Conservation (phyloP, 2,329 filamentous ascomycete species). For the Coleophoma cylindrospora region DNA sequence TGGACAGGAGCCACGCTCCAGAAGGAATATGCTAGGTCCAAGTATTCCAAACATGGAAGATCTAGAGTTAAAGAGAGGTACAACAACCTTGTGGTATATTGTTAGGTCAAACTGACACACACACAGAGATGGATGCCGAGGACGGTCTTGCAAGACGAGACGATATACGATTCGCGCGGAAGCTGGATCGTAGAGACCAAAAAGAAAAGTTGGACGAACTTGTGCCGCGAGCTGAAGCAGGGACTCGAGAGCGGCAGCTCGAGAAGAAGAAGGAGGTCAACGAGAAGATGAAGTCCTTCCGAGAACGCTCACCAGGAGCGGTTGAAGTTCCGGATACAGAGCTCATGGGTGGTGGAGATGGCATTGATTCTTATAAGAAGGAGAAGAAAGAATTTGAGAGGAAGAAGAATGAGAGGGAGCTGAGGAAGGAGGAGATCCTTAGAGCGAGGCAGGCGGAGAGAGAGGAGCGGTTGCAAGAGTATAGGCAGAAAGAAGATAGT, state of each 20-base stretch:
- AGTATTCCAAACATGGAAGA: constrained; percentile 70
- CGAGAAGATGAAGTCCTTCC: constrained; percentile 69
- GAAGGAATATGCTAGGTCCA: constrained; percentile 38
- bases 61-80: constrained; percentile 55
- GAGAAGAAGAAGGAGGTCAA: constrained; percentile 78
- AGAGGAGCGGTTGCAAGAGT: constrained; percentile 67
- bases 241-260: constrained; percentile 75
- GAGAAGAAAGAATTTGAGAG: constrained; percentile 60
- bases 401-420: constrained; percentile 79
- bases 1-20: constrained; percentile 21
- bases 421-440: constrained; percentile 74
- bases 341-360: constrained; percentile 67
- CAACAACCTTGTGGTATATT: background rate
- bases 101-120: constrained; percentile 3
- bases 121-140: constrained; percentile 33
- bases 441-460: constrained; percentile 73
- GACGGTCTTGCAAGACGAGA: constrained; percentile 40
- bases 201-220: constrained; percentile 76
- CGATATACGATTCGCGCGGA: constrained; percentile 56
- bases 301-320: constrained; percentile 59
- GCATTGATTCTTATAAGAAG: constrained; percentile 63
- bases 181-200: constrained; percentile 59
- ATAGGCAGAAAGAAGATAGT: constrained; percentile 72
- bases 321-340: constrained; percentile 67
- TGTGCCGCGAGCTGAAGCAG: constrained; percentile 74